Evolutionary conservation across 2,329 filamentous ascomycete genomes (phyloP).

Genomic region (Phoma sp.): DNA sequence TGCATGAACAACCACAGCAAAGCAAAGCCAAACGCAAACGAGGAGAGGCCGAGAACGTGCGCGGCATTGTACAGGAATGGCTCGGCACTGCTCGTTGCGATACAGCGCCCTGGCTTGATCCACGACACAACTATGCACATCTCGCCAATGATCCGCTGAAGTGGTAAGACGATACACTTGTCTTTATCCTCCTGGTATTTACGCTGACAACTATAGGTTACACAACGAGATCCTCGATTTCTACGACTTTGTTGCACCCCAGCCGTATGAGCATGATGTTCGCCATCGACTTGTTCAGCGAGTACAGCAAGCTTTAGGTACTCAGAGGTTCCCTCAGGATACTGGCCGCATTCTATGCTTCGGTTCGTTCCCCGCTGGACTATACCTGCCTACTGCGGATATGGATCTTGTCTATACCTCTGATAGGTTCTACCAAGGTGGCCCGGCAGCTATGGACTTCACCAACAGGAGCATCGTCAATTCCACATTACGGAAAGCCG

Average conservation of each 20-base stretch:
- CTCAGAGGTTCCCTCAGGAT: constrained; percentile 26
- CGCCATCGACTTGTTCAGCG: constrained; percentile 76
- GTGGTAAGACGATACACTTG: constrained; percentile 51
- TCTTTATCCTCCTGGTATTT: not conserved
- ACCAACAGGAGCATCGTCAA: constrained; percentile 56
- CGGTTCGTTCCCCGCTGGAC: constrained; percentile 89
- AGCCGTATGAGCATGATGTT: constrained; percentile 76
- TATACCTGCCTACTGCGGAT: constrained; percentile 80
- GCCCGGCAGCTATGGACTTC: constrained; percentile 46
- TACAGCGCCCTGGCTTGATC: constrained; percentile 58
- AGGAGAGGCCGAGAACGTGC: constrained; percentile 50
- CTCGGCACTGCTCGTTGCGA: constrained; percentile 42
- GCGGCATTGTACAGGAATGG: constrained; percentile 55
- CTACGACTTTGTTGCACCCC: constrained; percentile 82
- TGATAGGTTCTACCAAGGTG: constrained; percentile 64
- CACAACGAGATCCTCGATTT: constrained; percentile 93
- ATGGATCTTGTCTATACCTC: constrained; percentile 91
- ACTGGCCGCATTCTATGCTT: constrained; percentile 74
- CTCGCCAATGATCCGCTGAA: constrained; percentile 59
- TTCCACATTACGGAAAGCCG: constrained; percentile 67
- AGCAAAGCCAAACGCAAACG: constrained; percentile 71
- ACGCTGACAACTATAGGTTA: constrained; percentile 60
- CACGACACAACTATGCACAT: constrained; percentile 56
- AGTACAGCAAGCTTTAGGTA: constrained; percentile 65
- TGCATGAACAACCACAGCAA: constrained; percentile 22